Evolutionary conservation across 805 yeast species (phyloP).

Genomic region (Helenozyma baotianmanensis): DNA sequence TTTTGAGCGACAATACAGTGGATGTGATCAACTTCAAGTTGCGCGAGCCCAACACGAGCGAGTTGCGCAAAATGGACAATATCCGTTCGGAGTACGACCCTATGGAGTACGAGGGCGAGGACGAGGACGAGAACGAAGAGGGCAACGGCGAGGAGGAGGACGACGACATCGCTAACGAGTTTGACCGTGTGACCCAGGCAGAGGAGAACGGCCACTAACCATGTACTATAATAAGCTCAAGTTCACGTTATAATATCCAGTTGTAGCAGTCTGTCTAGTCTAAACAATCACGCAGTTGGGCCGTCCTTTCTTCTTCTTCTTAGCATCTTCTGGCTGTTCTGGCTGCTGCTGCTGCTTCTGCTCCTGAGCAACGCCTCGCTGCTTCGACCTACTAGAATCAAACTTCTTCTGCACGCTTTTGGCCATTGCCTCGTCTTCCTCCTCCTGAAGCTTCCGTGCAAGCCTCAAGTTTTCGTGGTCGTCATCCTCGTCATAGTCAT

Average conservation of each 20-base stretch:
- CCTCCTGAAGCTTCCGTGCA: conserved; percentile 49
- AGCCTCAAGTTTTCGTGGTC: conserved; percentile 19
- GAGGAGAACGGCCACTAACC: conserved; percentile 14
- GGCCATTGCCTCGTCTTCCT: conserved; percentile 54
- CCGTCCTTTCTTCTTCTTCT: conserved; percentile 11
- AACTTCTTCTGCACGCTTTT: conserved; percentile 36
- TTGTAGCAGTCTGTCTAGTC: too few relatives aligned
- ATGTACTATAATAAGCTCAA: conserved; percentile 4
- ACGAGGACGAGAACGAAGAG: conserved; percentile 43
- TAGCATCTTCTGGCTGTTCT: conserved; percentile 1
- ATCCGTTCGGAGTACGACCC: conserved; percentile 71
- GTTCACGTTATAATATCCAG: neutral
- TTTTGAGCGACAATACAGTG: conserved; percentile 51
- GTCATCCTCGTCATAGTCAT: conserved; percentile 4
- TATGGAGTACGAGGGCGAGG: conserved; percentile 67
- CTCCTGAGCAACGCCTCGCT: neutral
- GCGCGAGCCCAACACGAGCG: conserved; percentile 70
- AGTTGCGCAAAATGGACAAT: conserved; percentile 62
- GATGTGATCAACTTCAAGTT: conserved; percentile 60
- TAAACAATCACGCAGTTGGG: too few relatives aligned
- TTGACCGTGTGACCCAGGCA: conserved; percentile 17
- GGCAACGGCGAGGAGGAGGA: conserved; percentile 18
- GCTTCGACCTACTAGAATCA: conserved; percentile 13
- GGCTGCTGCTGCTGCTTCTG: neutral
- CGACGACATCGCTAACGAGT: conserved; percentile 20